Evolutionary conservation across 139 green algal genomes (phyloP).

Genomic region (Coccomyxa sp.): DNA sequence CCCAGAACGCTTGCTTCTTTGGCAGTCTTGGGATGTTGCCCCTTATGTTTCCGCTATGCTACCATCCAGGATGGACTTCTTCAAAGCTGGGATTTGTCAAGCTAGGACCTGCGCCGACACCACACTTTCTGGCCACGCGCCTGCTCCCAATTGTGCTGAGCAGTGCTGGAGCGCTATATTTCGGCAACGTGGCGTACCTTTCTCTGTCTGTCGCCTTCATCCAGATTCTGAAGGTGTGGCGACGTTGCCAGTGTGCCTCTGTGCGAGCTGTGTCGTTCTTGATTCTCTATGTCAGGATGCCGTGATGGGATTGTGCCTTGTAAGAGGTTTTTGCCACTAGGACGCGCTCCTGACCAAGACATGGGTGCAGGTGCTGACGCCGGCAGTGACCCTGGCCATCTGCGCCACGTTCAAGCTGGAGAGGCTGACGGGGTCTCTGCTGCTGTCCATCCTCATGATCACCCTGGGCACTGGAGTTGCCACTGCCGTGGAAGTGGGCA

Average conservation of each 20-base stretch:
- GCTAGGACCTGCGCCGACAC: conserved; percentile 13
- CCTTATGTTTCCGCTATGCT: background rate
- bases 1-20: too few relatives aligned
- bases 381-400: conserved; percentile 63
- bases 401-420: conserved; percentile 43
- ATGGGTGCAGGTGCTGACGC: conserved; percentile 51
- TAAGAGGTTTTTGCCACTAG: conserved; percentile 34
- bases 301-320: conserved; percentile 2
- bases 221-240: conserved; percentile 50
- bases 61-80: conserved; percentile 18
- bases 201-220: conserved; percentile 68
- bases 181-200: conserved; percentile 61
- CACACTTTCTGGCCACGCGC: conserved; percentile 9
- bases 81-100: conserved; percentile 21
- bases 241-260: conserved; percentile 32
- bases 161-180: conserved; percentile 43
- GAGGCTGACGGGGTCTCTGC: conserved; percentile 19
- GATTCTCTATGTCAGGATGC: conserved; percentile 54
- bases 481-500: conserved; percentile 13
- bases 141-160: conserved; percentile 41
- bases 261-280: too few relatives aligned
- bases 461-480: conserved; percentile 41
- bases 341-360: background rate
- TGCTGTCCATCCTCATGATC: conserved; percentile 46
- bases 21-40: background rate